Evolutionary conservation across 306 rosid genomes (phyloP), one percentile per base, ranked within the genome.

Genomic region (Cicer yamashitae): DNA sequence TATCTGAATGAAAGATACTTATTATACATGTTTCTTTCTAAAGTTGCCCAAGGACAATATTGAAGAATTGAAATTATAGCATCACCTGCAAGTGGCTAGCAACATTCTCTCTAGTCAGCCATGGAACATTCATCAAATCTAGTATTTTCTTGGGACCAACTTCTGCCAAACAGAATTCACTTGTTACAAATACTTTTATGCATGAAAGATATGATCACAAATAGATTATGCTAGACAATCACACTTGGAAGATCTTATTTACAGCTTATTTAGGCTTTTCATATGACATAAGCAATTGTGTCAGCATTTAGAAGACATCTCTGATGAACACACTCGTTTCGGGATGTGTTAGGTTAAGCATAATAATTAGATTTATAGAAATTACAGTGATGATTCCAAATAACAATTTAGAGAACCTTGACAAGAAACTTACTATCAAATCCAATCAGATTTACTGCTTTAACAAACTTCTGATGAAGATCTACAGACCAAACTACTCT

Each of bases 401-500:
- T 38, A 41, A 67, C 37, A 54, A 43, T 77, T 60, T 14, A 71
- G 12, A 62, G 25, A 79, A 66, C 79, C 52, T 52, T 47, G 39
- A 59, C 65, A 14, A 34, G 72, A 72, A 77, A 86, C 99, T 87
- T 88, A 96, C 99, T 96, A 84, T 92, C 96, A 74, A 96, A 89
- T 30, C 98, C 99, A 71, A 96, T 96, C 63, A 88, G 98, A 75
- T 96, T 87, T 71, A 96, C 99, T 3, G 99, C 99, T 79, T 89
- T 92, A 15, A 96, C 99, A 73, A 96, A 96, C 86, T 96, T 89
- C 84, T 96, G 99, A 82, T 96, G 99, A 76, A 96, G 98, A 81
- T 96, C 99, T 1, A 96, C 89, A 17, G 98, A 92, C 99, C 99
- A 96, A 71, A 96, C 97, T 14, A 96, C 98, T 83, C 99, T 87